Evolutionary conservation across 1,284 basidiomycete species (phyloP).

Genomic region (Leccinum huronense): DNA sequence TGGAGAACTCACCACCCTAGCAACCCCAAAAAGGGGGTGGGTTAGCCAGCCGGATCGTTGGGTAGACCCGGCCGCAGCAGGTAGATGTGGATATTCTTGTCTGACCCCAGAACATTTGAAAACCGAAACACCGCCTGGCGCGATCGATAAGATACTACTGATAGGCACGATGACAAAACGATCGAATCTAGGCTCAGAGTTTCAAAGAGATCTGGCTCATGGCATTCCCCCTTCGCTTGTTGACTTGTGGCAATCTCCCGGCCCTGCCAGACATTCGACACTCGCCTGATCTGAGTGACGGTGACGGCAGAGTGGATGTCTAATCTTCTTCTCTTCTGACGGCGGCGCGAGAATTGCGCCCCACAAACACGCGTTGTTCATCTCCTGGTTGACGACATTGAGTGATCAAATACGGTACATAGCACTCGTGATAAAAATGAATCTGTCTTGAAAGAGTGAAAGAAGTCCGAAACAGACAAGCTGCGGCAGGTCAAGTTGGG

Average conservation of each 20-base stretch:
- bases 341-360: neutral
- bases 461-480: conserved; percentile 11
- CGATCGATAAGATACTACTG: neutral
- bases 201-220: neutral
- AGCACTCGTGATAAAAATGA: neutral
- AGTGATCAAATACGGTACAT: conserved; percentile 6
- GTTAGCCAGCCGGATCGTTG: neutral
- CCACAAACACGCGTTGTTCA: neutral
- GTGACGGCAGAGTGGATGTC: neutral
- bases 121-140: neutral
- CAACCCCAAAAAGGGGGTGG: neutral
- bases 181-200: conserved; percentile 7
- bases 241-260: conserved; percentile 2
- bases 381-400: neutral
- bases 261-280: neutral
- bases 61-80: neutral
- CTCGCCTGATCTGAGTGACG: neutral
- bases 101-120: neutral
- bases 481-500: neutral
- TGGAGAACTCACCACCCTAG: neutral
- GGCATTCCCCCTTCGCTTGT: neutral
- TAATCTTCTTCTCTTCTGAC: neutral
- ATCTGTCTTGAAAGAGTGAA: conserved; percentile 12
- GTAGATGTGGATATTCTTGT: neutral
- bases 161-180: neutral